Base-by-base conservation (phyloP, 495 filamentous ascomycete genomes). In the Niebla homalea region DNA sequence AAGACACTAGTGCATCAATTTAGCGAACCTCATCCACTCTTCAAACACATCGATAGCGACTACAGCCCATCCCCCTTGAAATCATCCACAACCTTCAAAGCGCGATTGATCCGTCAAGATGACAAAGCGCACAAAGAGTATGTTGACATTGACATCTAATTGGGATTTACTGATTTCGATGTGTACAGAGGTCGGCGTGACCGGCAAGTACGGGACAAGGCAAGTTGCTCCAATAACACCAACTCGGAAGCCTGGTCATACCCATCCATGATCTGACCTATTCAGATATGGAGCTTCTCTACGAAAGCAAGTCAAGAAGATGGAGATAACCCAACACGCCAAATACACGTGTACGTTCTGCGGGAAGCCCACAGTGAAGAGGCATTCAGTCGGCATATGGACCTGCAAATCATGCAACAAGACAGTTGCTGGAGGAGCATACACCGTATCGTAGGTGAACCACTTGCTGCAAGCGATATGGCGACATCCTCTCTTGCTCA, bases 271-370 rank as follows among this genome's bases (percentile, higher is more conserved):
- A 39, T 41, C 11, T 15, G 12, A 41, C 43, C 42, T 25, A 35
- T 46, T 48, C 54, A 83, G 92, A 83, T 98, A 98, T 73, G 92
- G 92, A 84, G 92, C 92, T 69, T 98, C 92, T 64, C 86, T 98
- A 72, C 87, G 92, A 76, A 98, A 97, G 79, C 92, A 96, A 71
- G 87, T 97, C 67, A 98, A 98, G 86, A 95, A 95, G 83, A 94
- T 96, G 85, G 92, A 98, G 84, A 83, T 94, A 65, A 81, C 84
- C 49, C 90, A 97, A 71, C 90, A 96, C 79, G 87, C 88, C 70
- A 78, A 81, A 68, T 96, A 96, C 78, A 80, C 74, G 50, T 87
- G 83, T 78, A 90, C 87, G 46, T 92, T 93, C 80, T 95, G 90
- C 81, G 90, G 89, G 59, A 95, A 94, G 79, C 82, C 77, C 71